These are phyloP conservation scores for Amphirosellinia nigrospora DNA, from an alignment of 495 filamentous ascomycete genomes.

Conservation along the genomic window DNA sequence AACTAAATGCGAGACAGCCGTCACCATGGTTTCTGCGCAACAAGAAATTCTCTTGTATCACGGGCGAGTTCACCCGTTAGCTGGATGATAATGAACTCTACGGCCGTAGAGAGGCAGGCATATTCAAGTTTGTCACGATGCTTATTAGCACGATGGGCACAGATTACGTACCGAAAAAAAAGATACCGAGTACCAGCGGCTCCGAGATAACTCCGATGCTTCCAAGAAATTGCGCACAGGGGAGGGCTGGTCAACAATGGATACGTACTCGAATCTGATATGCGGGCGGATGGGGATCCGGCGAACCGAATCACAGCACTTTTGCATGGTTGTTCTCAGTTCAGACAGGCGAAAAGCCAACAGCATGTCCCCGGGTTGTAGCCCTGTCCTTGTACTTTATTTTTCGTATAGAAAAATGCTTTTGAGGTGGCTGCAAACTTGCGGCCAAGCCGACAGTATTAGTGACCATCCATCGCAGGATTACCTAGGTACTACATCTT, in stretches of 20 bases:
- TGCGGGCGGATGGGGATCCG: not conserved
- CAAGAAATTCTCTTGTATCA: not conserved
- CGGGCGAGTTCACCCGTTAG: not conserved
- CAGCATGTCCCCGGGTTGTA: not conserved
- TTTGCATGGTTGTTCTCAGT: not conserved
- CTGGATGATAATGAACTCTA: not conserved
- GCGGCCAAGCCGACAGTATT: constrained; percentile 17
- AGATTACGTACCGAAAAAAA: not conserved
- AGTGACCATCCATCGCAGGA: constrained; percentile 12
- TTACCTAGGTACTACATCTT: constrained; percentile 2
- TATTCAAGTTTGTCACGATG: not conserved
- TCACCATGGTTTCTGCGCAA: not conserved
- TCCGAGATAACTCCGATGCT: not conserved
- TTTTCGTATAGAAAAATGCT: not conserved
- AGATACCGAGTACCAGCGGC: not conserved
- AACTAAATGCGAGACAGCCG: not conserved
- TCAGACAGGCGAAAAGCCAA: constrained; percentile 12
- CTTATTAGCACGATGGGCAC: not conserved
- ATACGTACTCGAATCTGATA: constrained; percentile 4
- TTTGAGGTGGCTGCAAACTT: constrained; percentile 12
- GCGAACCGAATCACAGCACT: constrained; percentile 5
- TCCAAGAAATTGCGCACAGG: not conserved
- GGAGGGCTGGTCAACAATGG: not conserved
- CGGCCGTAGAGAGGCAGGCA: not conserved
- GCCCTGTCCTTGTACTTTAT: constrained; percentile 10